A percentile compares a stretch with the other conserved stretches of the same genome.
Conservation (phyloP, 164 flowering plant species). For the Macadamia integrifolia region DNA sequence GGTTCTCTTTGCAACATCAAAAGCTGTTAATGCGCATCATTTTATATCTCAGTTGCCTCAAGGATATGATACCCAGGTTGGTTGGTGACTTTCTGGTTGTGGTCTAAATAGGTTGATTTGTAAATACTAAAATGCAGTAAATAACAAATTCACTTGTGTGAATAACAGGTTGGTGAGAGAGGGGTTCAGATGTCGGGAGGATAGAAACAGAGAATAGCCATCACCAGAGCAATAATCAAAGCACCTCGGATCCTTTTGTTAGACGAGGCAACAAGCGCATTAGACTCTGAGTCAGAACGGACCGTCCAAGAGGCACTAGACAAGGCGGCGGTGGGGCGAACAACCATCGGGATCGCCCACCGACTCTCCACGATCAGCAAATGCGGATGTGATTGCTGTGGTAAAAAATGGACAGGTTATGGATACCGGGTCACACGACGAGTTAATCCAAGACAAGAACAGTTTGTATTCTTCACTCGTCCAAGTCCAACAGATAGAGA, state of each 20-base stretch:
- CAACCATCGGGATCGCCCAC: conserved; percentile 81
- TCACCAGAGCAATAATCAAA: conserved; percentile 41
- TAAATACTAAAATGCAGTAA: too few relatives aligned
- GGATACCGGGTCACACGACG: conserved; percentile 67
- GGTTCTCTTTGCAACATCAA: conserved; percentile 40
- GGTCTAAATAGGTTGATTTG: too few relatives aligned
- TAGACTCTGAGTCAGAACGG: conserved; percentile 82
- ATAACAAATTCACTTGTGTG: too few relatives aligned
- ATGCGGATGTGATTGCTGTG: conserved; percentile 44
- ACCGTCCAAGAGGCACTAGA: conserved; percentile 78
- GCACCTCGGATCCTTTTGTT: conserved; percentile 64
- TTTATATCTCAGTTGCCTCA: conserved; percentile 70
- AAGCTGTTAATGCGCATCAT: conserved; percentile 80
- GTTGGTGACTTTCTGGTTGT: conserved; percentile 21
- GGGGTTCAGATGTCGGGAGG: conserved; percentile 81
- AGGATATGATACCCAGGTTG: conserved; percentile 70
- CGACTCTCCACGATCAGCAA: conserved; percentile 47
- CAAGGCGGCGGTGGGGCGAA: conserved; percentile 60
- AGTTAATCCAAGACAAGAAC: conserved; percentile 33
- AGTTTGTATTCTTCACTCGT: conserved; percentile 55
- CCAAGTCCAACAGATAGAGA: conserved; percentile 42
- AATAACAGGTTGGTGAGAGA: conserved; percentile 66
- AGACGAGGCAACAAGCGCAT: conserved; percentile 23
- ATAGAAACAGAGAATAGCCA: neutral
- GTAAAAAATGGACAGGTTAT: conserved; percentile 58